Percentiles rank a stretch among this genome's conserved stretches.
Evolutionary conservation across 768 basidiomycete species (phyloP).

Genomic region (Auricularia sp.): DNA sequence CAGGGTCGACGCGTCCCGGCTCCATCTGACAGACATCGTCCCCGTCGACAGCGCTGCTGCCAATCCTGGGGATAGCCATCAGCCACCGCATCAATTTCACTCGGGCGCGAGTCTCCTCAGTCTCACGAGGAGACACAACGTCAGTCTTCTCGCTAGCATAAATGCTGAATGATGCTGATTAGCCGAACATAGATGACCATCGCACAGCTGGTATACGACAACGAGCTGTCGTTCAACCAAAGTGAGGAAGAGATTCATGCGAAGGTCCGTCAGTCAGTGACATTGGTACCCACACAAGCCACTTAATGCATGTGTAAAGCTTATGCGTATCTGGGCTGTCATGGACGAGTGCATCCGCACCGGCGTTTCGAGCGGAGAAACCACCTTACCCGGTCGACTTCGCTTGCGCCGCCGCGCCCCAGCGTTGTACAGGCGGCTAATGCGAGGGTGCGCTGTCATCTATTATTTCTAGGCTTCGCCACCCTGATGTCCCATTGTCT

Average conservation of each 20-base stretch:
- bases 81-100: slow-evolving; percentile 73
- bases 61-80: slow-evolving; percentile 9
- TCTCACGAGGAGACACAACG: slow-evolving; percentile 72
- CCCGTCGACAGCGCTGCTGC: slow-evolving; percentile 17
- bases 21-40: slow-evolving; percentile 51
- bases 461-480: too few relatives aligned
- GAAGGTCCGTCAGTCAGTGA: slow-evolving; percentile 38
- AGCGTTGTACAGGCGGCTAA: slow-evolving; percentile 78
- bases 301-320: slow-evolving; percentile 17
- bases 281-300: background rate
- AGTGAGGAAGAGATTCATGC: slow-evolving; percentile 63
- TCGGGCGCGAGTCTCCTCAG: slow-evolving; percentile 67
- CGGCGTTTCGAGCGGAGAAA: slow-evolving; percentile 73
- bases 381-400: slow-evolving; percentile 79
- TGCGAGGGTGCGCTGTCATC: slow-evolving; percentile 57
- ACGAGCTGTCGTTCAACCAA: slow-evolving; percentile 74
- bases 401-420: slow-evolving; percentile 75
- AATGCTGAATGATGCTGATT: slow-evolving; percentile 6
- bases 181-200: slow-evolving; percentile 62
- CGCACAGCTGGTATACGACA: slow-evolving; percentile 88
- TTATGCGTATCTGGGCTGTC: slow-evolving; percentile 77
- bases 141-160: slow-evolving; percentile 27
- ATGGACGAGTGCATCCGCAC: slow-evolving; percentile 88
- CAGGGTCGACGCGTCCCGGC: slow-evolving; percentile 67
- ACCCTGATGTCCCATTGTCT: too few relatives aligned